Evolutionary conservation across 2,329 filamentous ascomycete species (phyloP).

Genomic region (Ophioceras dolichostomum): DNA sequence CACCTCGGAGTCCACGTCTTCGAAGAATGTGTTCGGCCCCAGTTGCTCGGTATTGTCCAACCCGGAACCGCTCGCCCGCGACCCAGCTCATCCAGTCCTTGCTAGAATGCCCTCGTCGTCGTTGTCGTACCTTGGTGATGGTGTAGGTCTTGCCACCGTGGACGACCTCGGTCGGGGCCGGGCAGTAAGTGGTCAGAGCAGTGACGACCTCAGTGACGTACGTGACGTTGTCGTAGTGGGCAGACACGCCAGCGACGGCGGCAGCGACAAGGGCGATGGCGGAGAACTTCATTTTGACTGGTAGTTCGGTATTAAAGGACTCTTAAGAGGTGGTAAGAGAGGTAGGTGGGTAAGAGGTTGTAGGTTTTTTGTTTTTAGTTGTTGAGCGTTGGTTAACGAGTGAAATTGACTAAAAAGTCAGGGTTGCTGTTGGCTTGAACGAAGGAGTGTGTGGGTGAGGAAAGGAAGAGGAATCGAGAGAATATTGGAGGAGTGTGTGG

Average conservation of each 20-base stretch:
- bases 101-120: too few species aligned
- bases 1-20: too few species aligned
- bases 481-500: slow-evolving; percentile 21
- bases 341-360: too few species aligned
- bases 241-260: slow-evolving; percentile 28
- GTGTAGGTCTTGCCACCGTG: slow-evolving; percentile 57
- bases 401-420: slow-evolving; percentile 48
- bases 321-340: slow-evolving; percentile 17
- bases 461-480: slow-evolving; percentile 20
- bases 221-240: slow-evolving; percentile 27
- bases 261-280: slow-evolving; percentile 38
- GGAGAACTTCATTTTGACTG: slow-evolving; percentile 54
- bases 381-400: slow-evolving; percentile 31
- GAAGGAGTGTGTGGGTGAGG: slow-evolving; percentile 39
- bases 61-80: too few species aligned
- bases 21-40: too few species aligned
- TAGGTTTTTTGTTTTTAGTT: slow-evolving; percentile 6
- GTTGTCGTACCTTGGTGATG: slow-evolving; percentile 44
- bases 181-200: slow-evolving; percentile 61
- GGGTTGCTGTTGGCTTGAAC: slow-evolving; percentile 21
- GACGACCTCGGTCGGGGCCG: slow-evolving; percentile 49
- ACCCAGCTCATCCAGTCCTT: background rate
- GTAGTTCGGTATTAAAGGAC: slow-evolving; percentile 30
- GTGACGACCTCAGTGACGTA: slow-evolving; percentile 57
- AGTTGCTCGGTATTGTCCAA: too few species aligned